phyloP scores from a whole-genome alignment of 2,329 filamentous ascomycete genomes.

The Penicillium verrucosum region DNA sequence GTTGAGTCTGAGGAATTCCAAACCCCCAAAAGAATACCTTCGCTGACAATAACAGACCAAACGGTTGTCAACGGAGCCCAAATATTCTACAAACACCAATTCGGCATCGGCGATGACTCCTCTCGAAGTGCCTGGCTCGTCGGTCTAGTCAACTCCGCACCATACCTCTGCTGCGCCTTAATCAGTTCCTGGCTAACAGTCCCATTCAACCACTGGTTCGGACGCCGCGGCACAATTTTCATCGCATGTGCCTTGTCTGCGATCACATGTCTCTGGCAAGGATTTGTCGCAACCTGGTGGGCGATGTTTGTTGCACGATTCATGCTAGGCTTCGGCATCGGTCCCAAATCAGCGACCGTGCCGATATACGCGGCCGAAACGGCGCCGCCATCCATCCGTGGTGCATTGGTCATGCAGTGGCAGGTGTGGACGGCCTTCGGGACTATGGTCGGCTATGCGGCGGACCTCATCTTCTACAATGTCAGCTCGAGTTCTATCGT shows the following conservation, averaged over 20 bases:
- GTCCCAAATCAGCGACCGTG: conserved; percentile 69
- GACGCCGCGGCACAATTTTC: conserved; percentile 72
- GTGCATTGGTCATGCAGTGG: conserved; percentile 80
- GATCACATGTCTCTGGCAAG: conserved; percentile 53
- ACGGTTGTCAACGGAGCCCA: conserved; percentile 68
- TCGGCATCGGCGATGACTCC: conserved; percentile 54
- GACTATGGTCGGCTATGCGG: conserved; percentile 56
- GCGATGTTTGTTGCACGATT: conserved; percentile 69
- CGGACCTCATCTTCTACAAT: conserved; percentile 60
- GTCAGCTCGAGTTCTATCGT: conserved; percentile 53
- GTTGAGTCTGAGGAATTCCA: no score
- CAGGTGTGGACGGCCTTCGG: conserved; percentile 57
- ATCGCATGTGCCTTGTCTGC: conserved; percentile 69
- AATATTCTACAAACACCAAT: conserved; percentile 60
- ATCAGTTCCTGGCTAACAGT: conserved; percentile 71
- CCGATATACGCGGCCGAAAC: conserved; percentile 76
- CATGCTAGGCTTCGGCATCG: conserved; percentile 73
- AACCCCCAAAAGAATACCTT: not conserved
- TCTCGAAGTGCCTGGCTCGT: conserved; percentile 56
- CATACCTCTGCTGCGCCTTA: conserved; percentile 62
- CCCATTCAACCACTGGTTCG: conserved; percentile 67
- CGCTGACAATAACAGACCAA: conserved; percentile 49
- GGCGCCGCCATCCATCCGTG: conserved; percentile 65
- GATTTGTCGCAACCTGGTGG: conserved; percentile 68
- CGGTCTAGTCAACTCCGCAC: conserved; percentile 59